phyloP scores from a whole-genome alignment of 1,284 basidiomycete genomes.

The Anthracocystis walkeri region DNA sequence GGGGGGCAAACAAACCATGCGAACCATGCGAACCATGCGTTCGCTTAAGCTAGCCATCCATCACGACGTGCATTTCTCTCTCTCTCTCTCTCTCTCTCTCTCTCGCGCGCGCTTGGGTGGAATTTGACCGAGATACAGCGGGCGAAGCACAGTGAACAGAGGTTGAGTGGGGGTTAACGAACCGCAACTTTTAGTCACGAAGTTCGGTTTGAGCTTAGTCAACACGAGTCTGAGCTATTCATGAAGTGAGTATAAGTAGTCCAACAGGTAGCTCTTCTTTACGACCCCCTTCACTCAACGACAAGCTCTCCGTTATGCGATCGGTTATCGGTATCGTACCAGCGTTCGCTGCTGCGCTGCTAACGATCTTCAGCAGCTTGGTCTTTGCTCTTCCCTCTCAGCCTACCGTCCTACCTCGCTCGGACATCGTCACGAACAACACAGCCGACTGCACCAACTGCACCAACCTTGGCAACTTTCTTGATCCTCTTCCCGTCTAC shows the following conservation, averaged over 20 bases:
- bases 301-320: slow-evolving; percentile 1
- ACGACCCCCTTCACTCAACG: neutral
- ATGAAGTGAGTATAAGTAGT: slow-evolving; percentile 6
- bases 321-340: neutral
- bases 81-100: too few relatives aligned
- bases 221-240: too few relatives aligned
- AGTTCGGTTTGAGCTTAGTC: neutral
- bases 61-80: too few relatives aligned
- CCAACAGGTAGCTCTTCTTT: too few relatives aligned
- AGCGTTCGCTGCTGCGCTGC: neutral
- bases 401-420: neutral
- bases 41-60: too few relatives aligned
- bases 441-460: slow-evolving; percentile 37
- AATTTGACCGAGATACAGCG: too few relatives aligned
- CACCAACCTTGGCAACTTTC: slow-evolving; percentile 45
- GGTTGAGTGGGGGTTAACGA: too few relatives aligned
- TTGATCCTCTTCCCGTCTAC: slow-evolving; percentile 25
- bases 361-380: neutral
- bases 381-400: neutral
- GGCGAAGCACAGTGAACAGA: too few relatives aligned
- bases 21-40: too few relatives aligned
- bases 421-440: slow-evolving; percentile 32
- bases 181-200: too few relatives aligned
- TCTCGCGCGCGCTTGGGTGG: too few relatives aligned
- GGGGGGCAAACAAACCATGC: too few relatives aligned